Base-by-base conservation (phyloP, 768 basidiomycete species). In the Pulveroboletus sp. region DNA sequence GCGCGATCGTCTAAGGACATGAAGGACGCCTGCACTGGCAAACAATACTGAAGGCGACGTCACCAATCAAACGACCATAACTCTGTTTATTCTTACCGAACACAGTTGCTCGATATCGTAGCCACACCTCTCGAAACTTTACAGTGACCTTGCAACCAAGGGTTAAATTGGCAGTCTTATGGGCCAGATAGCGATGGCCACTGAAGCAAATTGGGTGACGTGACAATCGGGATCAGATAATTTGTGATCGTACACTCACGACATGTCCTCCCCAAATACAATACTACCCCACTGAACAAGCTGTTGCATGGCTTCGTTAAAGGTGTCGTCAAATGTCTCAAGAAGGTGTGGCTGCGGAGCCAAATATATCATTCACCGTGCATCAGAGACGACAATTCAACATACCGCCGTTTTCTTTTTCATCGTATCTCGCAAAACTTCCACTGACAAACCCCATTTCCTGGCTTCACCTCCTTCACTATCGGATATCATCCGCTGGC, bases 261-360 rank as follows among this genome's bases (percentile, higher is more conserved):
- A 71, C 58, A 71, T 59, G 64, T 86, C 83, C 66, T 81, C 79
- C 43, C 77, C 81, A 49, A 83, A 73, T 51, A 86, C 72, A 24
- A 91, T 76, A 15, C 84, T 82, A 49, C 84, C 86, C 81, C 83
- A 89, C 61, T 82, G 75, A 40, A 80, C 72, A 46, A 93, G 70
- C 59, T 92, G 82, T 55, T 84, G 81, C 52, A 93, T 82, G 18
- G 90, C 90, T 64, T 86, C 82, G 57, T 82, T 75, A 61, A 89
- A 92, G 37, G 83, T 80, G 47, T 87, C 86, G 60, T 85, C 82
- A 60, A 88, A 87, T 10, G 69, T 71, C 8, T 71, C 70, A 52
- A 79, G 68, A 61, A 84, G 70, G 51, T 78, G 75, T 32, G 77
- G 72, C 86, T 87, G 58, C 44, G 45, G 43, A 56, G 49, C 48